Percentiles rank a stretch among this genome's conserved stretches.
Evolutionary conservation across 768 basidiomycete genomes (phyloP).

Genomic region (Trametes maxima): DNA sequence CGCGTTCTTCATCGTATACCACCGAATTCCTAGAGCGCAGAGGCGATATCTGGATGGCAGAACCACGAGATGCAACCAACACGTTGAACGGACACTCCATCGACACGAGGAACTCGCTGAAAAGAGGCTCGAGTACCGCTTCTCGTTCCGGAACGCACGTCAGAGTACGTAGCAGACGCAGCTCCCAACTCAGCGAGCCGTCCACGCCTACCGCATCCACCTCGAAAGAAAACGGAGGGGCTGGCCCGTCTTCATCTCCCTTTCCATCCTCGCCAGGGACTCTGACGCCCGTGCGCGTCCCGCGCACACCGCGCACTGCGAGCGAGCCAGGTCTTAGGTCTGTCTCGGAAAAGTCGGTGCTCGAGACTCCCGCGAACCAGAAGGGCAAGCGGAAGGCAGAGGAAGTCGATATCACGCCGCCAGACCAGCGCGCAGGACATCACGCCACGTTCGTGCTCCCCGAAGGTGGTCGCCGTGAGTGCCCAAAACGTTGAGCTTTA

Average conservation of each 20-base stretch:
- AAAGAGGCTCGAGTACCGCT: slow-evolving; percentile 18
- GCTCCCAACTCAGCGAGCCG: slow-evolving; percentile 28
- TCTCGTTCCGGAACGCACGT: slow-evolving; percentile 15
- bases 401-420: slow-evolving; percentile 69
- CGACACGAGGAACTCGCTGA: slow-evolving; percentile 20
- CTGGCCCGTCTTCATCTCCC: slow-evolving; percentile 26
- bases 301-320: slow-evolving; percentile 26
- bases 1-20: slow-evolving; percentile 14
- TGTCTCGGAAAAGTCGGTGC: slow-evolving; percentile 27
- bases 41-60: slow-evolving; percentile 27
- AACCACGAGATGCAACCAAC: slow-evolving; percentile 22
- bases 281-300: slow-evolving; percentile 8
- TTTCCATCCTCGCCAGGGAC: slow-evolving; percentile 12
- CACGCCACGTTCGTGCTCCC: slow-evolving; percentile 65
- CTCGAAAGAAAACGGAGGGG: slow-evolving; percentile 25
- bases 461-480: slow-evolving; percentile 59
- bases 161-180: slow-evolving; percentile 25
- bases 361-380: slow-evolving; percentile 31
- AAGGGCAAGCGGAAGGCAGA: slow-evolving; percentile 76
- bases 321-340: slow-evolving; percentile 30
- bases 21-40: slow-evolving; percentile 6
- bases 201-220: slow-evolving; percentile 25
- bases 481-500: slow-evolving; percentile 21
- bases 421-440: slow-evolving; percentile 55
- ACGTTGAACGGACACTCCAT: slow-evolving; percentile 21